Percentiles rank a stretch among this genome's conserved stretches.
Conservation (phyloP, 805 yeast species). For the Starmerella potacharoeniae region DNA sequence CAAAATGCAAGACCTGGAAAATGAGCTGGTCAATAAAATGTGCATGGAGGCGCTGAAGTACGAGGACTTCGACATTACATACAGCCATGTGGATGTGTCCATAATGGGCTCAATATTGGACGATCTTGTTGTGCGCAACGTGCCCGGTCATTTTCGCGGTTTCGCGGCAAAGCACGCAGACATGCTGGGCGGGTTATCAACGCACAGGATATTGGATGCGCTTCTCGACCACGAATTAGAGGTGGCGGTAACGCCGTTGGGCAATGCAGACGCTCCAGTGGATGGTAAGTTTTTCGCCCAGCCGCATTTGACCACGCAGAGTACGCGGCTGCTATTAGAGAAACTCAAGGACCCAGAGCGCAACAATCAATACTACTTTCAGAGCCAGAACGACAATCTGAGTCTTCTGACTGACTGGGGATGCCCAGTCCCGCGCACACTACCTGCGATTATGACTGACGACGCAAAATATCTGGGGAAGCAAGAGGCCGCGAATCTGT, state of each 20-base stretch:
- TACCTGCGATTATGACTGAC: slow-evolving; percentile 15
- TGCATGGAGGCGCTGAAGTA: slow-evolving; percentile 14
- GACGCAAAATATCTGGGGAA: slow-evolving; percentile 21
- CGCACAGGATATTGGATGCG: slow-evolving; percentile 3
- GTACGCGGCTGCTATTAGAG: slow-evolving; percentile 22
- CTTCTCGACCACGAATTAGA: slow-evolving; percentile 5
- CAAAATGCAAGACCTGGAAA: neutral
- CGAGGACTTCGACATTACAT: neutral
- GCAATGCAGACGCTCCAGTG: slow-evolving; percentile 33
- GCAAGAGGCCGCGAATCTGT: slow-evolving; percentile 32
- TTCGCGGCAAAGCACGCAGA: neutral
- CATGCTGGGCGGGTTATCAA: neutral
- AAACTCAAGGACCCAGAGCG: slow-evolving; percentile 7
- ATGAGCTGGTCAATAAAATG: slow-evolving; percentile 11
- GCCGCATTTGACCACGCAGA: slow-evolving; percentile 24
- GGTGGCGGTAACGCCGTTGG: slow-evolving; percentile 29
- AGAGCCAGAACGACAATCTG: slow-evolving; percentile 31
- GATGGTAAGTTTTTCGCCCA: slow-evolving; percentile 25
- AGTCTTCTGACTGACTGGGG: slow-evolving; percentile 3
- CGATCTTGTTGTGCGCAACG: slow-evolving; percentile 9
- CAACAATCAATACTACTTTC: slow-evolving; percentile 28
- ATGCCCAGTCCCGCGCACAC: slow-evolving; percentile 12
- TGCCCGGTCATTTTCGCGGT: slow-evolving; percentile 12
- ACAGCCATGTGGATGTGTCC: neutral
- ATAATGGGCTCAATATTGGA: slow-evolving; percentile 5